Base-by-base conservation (phyloP, 768 basidiomycete species). In the Leccinum fibrillosum region DNA sequence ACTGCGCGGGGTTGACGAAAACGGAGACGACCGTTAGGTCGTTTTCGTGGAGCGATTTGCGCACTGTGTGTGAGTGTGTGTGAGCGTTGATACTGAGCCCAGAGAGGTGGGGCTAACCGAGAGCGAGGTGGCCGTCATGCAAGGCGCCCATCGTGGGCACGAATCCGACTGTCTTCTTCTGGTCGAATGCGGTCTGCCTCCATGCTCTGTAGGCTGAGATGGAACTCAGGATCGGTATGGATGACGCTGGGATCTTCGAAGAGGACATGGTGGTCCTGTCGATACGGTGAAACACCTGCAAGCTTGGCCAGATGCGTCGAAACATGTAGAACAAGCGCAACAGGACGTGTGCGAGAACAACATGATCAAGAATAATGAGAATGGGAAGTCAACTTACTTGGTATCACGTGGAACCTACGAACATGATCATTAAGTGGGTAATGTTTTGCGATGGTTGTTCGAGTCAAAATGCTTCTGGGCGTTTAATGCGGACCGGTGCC, bases 71-170 rank as follows among this genome's bases (percentile, higher is more conserved):
- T 5, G 19, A 17, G 17, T 9, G 10, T 17, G 52, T 49, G 49
- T 60, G 56, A 55, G 55, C 52, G 17, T 25, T 35, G n/a, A 34
- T 42, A 19, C 17, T 35, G 42, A 42, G 2, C 5, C 21, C 9
- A 53, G 12, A 53, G n/a, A 66, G 17, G 83, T 53, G 57, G 28
- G 30, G 61, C 86, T 61, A 64, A 97, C 96, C 91, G 35, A 99
- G 86, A 54, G 90, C 84, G 45, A 98, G 78, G 71, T 98, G 97
- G 1, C 97, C 97, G 9, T 89, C 86, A 70, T 99, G 97, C 45
- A 99, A 75, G 2, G 96, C 96, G 21, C 96, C 96, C 96, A 98
- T 98, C 11, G 97, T 99, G 1, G 97, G 84, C n/a, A 99, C 94
- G 58, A 90, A 92, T 1, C 97, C 97, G 5, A 99, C 92, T 1